Conservation (phyloP, 1,284 basidiomycete species). For the Coniophora puteana region DNA sequence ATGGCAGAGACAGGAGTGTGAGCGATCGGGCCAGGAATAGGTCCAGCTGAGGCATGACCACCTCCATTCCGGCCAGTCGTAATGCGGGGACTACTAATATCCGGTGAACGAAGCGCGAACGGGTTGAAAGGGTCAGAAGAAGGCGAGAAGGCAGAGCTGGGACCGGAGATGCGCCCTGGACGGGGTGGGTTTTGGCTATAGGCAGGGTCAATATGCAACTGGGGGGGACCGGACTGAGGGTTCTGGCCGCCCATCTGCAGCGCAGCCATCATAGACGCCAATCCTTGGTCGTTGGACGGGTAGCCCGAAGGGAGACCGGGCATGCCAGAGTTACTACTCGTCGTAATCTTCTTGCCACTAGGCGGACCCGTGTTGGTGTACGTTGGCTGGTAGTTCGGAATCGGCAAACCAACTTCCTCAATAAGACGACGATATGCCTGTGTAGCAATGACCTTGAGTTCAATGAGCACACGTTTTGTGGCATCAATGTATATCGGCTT, state of each 20-base stretch:
- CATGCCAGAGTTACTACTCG: slow-evolving; percentile 56
- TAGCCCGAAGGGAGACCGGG: slow-evolving; percentile 75
- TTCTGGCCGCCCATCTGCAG: slow-evolving; percentile 84
- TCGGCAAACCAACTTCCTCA: slow-evolving; percentile 90
- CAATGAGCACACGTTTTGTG: slow-evolving; percentile 84
- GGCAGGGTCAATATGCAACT: slow-evolving; percentile 64
- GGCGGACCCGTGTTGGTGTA: slow-evolving; percentile 64
- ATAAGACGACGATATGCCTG: slow-evolving; percentile 92
- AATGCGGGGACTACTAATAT: slow-evolving; percentile 48
- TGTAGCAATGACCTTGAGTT: slow-evolving; percentile 84
- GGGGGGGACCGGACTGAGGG: slow-evolving; percentile 72
- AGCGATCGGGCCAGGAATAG: slow-evolving; percentile 34
- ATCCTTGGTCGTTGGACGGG: slow-evolving; percentile 73
- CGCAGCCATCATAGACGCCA: slow-evolving; percentile 86
- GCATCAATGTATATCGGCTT: slow-evolving; percentile 76
- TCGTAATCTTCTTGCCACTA: slow-evolving; percentile 62
- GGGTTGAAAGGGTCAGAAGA: slow-evolving; percentile 72
- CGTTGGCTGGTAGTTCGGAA: slow-evolving; percentile 79
- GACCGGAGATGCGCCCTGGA: slow-evolving; percentile 48
- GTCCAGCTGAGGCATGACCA: slow-evolving; percentile 22
- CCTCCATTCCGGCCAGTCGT: slow-evolving; percentile 50
- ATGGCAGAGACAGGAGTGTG: slow-evolving; percentile 40
- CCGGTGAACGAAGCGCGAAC: slow-evolving; percentile 63
- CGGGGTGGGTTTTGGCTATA: slow-evolving; percentile 38
- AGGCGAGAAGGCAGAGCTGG: slow-evolving; percentile 56